Percentiles rank a stretch among this genome's conserved stretches.
phyloP scores from a whole-genome alignment of 1,139 yeast species.

The Waltiozyma sp. region DNA sequence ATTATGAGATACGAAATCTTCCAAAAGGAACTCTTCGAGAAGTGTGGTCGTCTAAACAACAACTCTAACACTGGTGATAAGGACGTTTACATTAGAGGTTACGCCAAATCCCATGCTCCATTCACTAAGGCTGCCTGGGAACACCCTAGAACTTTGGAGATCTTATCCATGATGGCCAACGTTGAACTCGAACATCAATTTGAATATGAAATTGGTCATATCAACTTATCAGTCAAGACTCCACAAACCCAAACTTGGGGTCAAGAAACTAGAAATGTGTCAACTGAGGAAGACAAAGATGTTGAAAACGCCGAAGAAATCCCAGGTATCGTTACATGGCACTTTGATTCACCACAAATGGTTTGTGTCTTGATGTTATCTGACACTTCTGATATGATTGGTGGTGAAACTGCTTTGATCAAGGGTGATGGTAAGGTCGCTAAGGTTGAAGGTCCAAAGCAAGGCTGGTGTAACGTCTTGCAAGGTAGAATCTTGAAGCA shows the following conservation, averaged over 20 bases:
- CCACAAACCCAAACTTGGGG: background rate
- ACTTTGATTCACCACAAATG: constrained; percentile 46
- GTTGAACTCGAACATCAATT: constrained; percentile 38
- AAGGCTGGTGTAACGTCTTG: constrained; percentile 43
- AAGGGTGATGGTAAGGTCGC: constrained; percentile 36
- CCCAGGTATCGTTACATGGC: constrained; percentile 50
- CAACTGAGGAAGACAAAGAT: constrained; percentile 3
- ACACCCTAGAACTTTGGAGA: constrained; percentile 40
- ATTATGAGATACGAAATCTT: constrained; percentile 45
- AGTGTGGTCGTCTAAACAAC: constrained; percentile 31
- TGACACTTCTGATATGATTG: constrained; percentile 44
- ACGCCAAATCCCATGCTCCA: constrained; percentile 30
- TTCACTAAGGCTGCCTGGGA: constrained; percentile 45
- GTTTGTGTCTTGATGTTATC: constrained; percentile 55
- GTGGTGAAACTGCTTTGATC: constrained; percentile 46
- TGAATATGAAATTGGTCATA: constrained; percentile 46
- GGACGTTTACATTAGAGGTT: constrained; percentile 31
- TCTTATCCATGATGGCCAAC: constrained; percentile 42
- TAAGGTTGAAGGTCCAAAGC: constrained; percentile 39
- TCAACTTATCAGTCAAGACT: constrained; percentile 31
- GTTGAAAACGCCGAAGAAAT: constrained; percentile 25
- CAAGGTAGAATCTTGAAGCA: constrained; percentile 46
- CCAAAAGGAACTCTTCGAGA: constrained; percentile 31
- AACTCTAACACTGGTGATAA: constrained; percentile 31
- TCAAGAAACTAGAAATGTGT: constrained; percentile 7